Conservation (phyloP, 371 early-diverging fungal species). For the Haplosporangium sp. region DNA sequence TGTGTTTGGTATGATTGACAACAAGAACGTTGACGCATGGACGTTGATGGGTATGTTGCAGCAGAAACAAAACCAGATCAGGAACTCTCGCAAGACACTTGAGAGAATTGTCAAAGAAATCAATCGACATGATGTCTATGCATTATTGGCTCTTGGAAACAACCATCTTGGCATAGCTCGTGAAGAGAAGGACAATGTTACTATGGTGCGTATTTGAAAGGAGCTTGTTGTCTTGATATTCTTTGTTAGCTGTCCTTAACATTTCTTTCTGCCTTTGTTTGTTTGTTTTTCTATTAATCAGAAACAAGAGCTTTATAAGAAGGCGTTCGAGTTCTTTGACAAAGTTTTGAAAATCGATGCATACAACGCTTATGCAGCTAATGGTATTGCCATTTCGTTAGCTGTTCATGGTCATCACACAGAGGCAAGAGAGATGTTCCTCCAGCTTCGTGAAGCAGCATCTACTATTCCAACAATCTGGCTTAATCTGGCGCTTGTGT, state of each 20-base stretch:
- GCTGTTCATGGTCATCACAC: constrained; percentile 77
- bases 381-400: constrained; percentile 83
- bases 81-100: constrained; percentile 74
- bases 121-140: constrained; percentile 84
- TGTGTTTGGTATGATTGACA: constrained; percentile 71
- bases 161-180: constrained; percentile 75
- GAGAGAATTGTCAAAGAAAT: constrained; percentile 84
- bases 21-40: constrained; percentile 74
- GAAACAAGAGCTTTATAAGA: constrained; percentile 69
- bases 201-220: constrained; percentile 20
- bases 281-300: constrained; percentile 12
- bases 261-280: background rate
- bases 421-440: constrained; percentile 83
- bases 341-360: constrained; percentile 83
- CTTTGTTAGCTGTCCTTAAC: background rate
- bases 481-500: constrained; percentile 85
- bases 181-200: constrained; percentile 58
- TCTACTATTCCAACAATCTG: constrained; percentile 68
- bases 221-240: too few relatives aligned
- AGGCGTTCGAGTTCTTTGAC: constrained; percentile 85
- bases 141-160: constrained; percentile 87
- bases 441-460: constrained; percentile 75
- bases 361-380: constrained; percentile 79
- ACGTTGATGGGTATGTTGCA: constrained; percentile 81
- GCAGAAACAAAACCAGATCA: constrained; percentile 65